phyloP scores from a whole-genome alignment of 805 yeast genomes.

The Wickerhamiella dianesei region DNA sequence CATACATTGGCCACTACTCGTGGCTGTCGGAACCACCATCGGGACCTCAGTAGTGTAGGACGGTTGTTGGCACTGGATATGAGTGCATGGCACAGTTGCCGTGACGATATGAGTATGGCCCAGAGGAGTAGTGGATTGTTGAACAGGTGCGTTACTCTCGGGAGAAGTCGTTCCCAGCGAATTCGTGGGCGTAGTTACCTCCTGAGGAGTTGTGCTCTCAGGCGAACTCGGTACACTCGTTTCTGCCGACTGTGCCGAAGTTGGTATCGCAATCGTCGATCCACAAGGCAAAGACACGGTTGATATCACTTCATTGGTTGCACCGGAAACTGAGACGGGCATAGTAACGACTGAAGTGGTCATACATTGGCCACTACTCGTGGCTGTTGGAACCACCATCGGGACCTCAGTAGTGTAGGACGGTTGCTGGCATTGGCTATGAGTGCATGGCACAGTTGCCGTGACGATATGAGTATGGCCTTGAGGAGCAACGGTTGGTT shows the following conservation, averaged over 20 bases:
- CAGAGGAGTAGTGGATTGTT: too few species aligned
- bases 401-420: conserved; percentile 3
- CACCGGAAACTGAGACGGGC: conserved; percentile 2
- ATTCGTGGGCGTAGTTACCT: too few species aligned
- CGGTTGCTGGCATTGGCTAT: conserved; percentile 2
- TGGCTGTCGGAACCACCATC: conserved; percentile 3
- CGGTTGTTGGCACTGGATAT: conserved; percentile 2
- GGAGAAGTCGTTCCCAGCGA: too few species aligned
- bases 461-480: too few species aligned
- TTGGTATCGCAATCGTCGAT: background rate
- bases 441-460: conserved; percentile 2
- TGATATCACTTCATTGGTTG: conserved; percentile 4
- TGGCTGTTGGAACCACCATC: conserved; percentile 3
- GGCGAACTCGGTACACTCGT: too few species aligned
- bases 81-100: conserved; percentile 2
- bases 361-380: conserved; percentile 6
- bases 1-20: conserved; percentile 6
- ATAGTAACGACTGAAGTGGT: conserved; percentile 1
- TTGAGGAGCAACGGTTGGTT: too few species aligned
- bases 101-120: too few species aligned
- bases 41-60: conserved; percentile 3
- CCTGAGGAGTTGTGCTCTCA: too few species aligned
- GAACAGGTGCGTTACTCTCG: too few species aligned
- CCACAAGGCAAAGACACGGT: conserved; percentile 6
- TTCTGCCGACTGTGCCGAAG: too few species aligned